Percentiles rank a stretch among this genome's conserved stretches.
Conservation (phyloP, 768 basidiomycete genomes). For the Amyloporia xantha region DNA sequence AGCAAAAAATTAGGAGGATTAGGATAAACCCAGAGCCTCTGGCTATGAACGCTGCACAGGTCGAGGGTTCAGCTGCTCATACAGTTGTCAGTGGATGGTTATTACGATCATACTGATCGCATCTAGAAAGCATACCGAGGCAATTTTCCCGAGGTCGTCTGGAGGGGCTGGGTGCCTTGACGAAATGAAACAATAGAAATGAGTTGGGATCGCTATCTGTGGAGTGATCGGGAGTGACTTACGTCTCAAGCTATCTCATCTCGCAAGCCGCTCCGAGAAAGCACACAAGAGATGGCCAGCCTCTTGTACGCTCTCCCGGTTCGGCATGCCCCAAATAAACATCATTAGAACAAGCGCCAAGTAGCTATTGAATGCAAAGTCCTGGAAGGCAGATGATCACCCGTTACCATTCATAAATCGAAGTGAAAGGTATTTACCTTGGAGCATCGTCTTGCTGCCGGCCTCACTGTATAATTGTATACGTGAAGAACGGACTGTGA, state of each 20-base stretch:
- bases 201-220: neutral
- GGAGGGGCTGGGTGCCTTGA: neutral
- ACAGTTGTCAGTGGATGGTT: neutral
- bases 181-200: neutral
- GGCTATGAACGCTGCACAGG: neutral
- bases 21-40: neutral
- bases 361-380: neutral
- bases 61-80: neutral
- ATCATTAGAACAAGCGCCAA: neutral
- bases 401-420: too few relatives aligned
- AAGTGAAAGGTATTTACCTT: too few relatives aligned
- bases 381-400: too few relatives aligned
- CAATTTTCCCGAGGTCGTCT: too few relatives aligned
- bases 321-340: neutral
- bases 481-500: neutral
- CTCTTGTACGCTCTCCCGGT: neutral
- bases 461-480: neutral
- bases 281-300: constrained; percentile 1
- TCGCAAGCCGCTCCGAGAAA: neutral
- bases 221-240: neutral
- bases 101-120: neutral
- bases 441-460: too few relatives aligned
- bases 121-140: neutral
- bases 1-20: neutral
- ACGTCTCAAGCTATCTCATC: neutral